phyloP scores from a whole-genome alignment of 805 yeast genomes.

The Wickerhamiella musiphila region DNA sequence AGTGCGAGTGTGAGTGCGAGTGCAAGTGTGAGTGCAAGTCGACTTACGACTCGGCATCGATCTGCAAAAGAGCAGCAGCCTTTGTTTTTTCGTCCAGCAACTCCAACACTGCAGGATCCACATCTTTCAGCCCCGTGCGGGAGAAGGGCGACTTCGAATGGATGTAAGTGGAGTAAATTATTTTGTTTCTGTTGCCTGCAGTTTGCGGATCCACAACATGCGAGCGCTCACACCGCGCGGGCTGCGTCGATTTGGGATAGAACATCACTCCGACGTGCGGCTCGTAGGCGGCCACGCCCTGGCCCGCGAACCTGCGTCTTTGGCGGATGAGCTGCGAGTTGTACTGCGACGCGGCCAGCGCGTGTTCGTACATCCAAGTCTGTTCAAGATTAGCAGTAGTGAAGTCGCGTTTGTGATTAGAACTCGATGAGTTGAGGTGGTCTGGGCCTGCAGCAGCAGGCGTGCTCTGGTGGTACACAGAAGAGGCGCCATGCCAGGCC shows the following conservation, averaged over 20 bases:
- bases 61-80: conserved; percentile 31
- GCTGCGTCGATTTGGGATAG: conserved; percentile 61
- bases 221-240: conserved; percentile 27
- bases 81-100: conserved; percentile 30
- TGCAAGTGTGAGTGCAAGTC: not conserved
- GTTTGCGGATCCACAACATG: conserved; percentile 2
- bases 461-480: conserved; percentile 24
- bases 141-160: conserved; percentile 30
- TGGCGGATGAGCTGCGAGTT: conserved; percentile 46
- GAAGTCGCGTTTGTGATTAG: conserved; percentile 17
- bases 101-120: conserved; percentile 41
- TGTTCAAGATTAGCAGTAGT: conserved; percentile 28
- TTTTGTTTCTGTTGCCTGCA: not conserved
- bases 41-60: conserved; percentile 17
- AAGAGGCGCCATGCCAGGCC: conserved; percentile 34
- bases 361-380: conserved; percentile 75
- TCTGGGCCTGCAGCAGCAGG: conserved; percentile 9
- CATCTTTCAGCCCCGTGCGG: conserved; percentile 47
- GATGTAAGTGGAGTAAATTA: conserved; percentile 8
- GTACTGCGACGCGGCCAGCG: conserved; percentile 55
- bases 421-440: no score
- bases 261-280: conserved; percentile 71
- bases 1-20: conserved; percentile 18
- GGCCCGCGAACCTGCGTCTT: conserved; percentile 41
- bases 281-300: no score